Evolutionary conservation across 2,329 filamentous ascomycete species (phyloP).

Genomic region (Escovopsis weberi): DNA sequence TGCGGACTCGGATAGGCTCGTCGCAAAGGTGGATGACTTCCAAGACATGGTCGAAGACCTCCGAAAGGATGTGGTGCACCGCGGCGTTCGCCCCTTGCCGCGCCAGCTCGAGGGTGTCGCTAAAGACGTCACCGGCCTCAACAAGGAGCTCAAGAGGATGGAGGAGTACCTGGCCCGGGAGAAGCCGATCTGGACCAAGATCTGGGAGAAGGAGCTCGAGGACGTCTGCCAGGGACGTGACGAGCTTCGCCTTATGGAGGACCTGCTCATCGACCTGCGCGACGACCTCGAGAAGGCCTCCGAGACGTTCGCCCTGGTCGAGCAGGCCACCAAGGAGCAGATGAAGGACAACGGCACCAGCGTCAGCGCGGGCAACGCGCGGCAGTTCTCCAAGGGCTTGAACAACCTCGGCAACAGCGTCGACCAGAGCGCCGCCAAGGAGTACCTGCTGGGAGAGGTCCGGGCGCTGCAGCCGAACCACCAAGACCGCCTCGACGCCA

Average conservation of each 20-base stretch:
- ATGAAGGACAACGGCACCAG: slow-evolving; percentile 56
- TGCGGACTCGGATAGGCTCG: slow-evolving; percentile 76
- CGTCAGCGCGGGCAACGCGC: slow-evolving; percentile 33
- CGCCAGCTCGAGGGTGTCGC: slow-evolving; percentile 79
- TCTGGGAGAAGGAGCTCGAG: slow-evolving; percentile 96
- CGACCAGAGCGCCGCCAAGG: slow-evolving; percentile 74
- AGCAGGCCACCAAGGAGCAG: slow-evolving; percentile 97
- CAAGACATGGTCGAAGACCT: slow-evolving; percentile 94
- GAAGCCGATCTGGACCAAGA: slow-evolving; percentile 96
- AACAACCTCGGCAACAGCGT: slow-evolving; percentile 35
- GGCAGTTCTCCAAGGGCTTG: slow-evolving; percentile 42
- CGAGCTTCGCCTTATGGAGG: slow-evolving; percentile 90
- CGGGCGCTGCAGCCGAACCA: slow-evolving; percentile 89
- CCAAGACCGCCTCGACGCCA: slow-evolving; percentile 82
- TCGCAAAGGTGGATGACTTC: slow-evolving; percentile 88
- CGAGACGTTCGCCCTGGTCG: slow-evolving; percentile 86
- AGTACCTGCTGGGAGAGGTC: slow-evolving; percentile 83
- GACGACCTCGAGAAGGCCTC: slow-evolving; percentile 91
- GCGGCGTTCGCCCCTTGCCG: slow-evolving; percentile 80
- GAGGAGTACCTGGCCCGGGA: slow-evolving; percentile 83
- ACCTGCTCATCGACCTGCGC: slow-evolving; percentile 78
- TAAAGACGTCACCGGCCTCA: slow-evolving; percentile 71
- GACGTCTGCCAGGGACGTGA: slow-evolving; percentile 92
- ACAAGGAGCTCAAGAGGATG: slow-evolving; percentile 82
- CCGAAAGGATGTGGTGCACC: slow-evolving; percentile 87